A percentile compares a stretch with the other conserved stretches of the same genome.
Evolutionary conservation across 345 rosid genomes (phyloP).

Genomic region (Linum trigynum): DNA sequence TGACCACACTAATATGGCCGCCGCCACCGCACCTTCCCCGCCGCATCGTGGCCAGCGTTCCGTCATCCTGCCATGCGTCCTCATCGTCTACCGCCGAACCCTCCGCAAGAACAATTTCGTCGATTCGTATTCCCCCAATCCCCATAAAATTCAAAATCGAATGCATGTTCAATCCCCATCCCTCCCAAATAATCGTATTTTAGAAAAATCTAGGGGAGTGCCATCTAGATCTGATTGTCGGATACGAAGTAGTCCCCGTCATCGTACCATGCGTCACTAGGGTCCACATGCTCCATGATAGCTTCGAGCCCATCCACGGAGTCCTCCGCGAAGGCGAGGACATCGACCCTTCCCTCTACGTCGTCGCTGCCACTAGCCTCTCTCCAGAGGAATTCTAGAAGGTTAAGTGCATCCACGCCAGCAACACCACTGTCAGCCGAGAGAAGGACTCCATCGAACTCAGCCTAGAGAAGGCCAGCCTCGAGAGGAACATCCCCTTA

Average conservation of each 20-base stretch:
- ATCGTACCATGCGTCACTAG: slow-evolving; percentile 76
- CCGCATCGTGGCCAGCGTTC: not conserved
- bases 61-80: slow-evolving; percentile 5
- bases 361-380: slow-evolving; percentile 32
- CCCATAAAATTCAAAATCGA: too few species aligned
- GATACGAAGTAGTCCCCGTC: slow-evolving; percentile 72
- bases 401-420: slow-evolving; percentile 48
- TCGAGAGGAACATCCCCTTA: slow-evolving; percentile 70
- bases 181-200: not conserved
- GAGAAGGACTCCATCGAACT: slow-evolving; percentile 82
- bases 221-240: slow-evolving; percentile 78
- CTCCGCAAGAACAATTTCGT: slow-evolving; percentile 4
- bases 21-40: too few species aligned
- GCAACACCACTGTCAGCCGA: slow-evolving; percentile 59
- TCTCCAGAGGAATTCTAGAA: slow-evolving; percentile 61
- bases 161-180: not conserved
- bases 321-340: slow-evolving; percentile 96
- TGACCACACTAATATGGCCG: too few species aligned
- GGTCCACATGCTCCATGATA: slow-evolving; percentile 58
- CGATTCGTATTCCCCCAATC: not conserved
- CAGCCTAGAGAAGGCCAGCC: slow-evolving; percentile 63
- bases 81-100: not conserved
- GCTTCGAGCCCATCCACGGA: slow-evolving; percentile 90
- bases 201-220: slow-evolving; percentile 55
- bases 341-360: slow-evolving; percentile 65